Base-by-base conservation (phyloP, 768 basidiomycete genomes). In the Boletus sp. region DNA sequence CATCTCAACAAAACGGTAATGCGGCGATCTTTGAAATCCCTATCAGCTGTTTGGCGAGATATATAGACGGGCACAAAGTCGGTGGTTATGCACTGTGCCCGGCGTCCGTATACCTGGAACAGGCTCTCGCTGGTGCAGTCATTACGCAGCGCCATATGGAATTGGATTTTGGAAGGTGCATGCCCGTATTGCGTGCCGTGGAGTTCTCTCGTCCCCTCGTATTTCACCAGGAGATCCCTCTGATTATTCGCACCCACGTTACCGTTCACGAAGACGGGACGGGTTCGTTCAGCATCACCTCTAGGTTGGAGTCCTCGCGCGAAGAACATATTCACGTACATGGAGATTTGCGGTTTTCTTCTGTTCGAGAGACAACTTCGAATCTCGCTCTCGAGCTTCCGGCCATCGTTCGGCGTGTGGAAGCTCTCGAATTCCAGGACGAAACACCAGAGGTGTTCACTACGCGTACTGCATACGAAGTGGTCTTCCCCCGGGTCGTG, bases 401-500 rank as follows among this genome's bases (percentile, higher is more conserved):
- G 1, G 58, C 65, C 0, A 57, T 83, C 35, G 56, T 67, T 15
- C 71, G 72, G 15, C 72, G 72, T 17, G 72, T 76, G 28, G 55
- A 66, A 5, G 65, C 66, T 1, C 64, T 83, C 17, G 18, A 70
- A 1, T 58, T 53, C 17, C 62, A 63, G 35, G 67, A 62, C 29
- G 61, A 51, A 17, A 54, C 46, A 1, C 65, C 70, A 2, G 83
- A 86, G 66, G 76, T 76, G 0, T 85, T 87, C 67, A 79, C 77
- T 3, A 76, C 79, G 18, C 81, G 79, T 37, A 83, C 81, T 0
- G 69, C 78, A 1, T 91, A 91, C 65, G 80, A 87, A 41, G 75
- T 84, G 37, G 80, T 89, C 49, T 89, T 90, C 62, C 79, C 87
- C 20, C 82, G 85, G 7, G 76, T 90, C 46, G 88, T 91, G 28